Base-by-base conservation (phyloP, 2,329 filamentous ascomycete genomes). In the Pseudophaeomoniella oleicola region DNA sequence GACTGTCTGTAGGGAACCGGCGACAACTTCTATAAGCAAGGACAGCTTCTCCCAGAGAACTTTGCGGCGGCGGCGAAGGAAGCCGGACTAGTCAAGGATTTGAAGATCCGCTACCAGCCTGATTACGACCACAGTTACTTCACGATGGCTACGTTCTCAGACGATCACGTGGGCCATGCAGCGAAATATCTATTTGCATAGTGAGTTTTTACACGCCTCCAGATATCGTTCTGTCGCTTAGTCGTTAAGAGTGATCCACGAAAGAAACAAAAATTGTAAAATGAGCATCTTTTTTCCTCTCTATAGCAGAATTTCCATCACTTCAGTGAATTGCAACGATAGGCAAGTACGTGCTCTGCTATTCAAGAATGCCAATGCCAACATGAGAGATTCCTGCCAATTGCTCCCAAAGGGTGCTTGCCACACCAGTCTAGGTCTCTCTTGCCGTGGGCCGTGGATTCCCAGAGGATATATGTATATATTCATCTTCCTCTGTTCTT, bases 111-210 rank as follows among this genome's bases (percentile, higher is more conserved):
- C 51, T 90, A 88, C 66, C 88, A 94, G 56, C 53, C 82, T 63
- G 86, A 78, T 43, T 96, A 98, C 55, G 90, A 98, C 58, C 90
- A 98, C 63, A 93, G 85, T 43, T 98, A 98, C 65, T 98, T 77
- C 62, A 94, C 94, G 61, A 92, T 98, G 67, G 79, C 87, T 22
- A 77, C 76, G 12, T 98, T 98, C 56, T 74, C 80, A 31, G 79
- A 83, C 51, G 87, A 96, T 49, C 90, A 98, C 60, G 72, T 96
- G 47, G 78, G 84, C 50, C 85, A 92, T 62, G 86, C 86, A 41
- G 88, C 87, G 46, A 94, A 90, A 67, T 78, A 85, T 55, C 63
- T 94, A 38, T 65, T 73, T 49, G 65, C 62, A 52, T 75, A 74
- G 63, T 67, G 63, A 46, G 60, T 60, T 41, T 44, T 9, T 6